phyloP scores from a whole-genome alignment of 176 grass and related monocot genomes.

The Saccharum spontaneum region DNA sequence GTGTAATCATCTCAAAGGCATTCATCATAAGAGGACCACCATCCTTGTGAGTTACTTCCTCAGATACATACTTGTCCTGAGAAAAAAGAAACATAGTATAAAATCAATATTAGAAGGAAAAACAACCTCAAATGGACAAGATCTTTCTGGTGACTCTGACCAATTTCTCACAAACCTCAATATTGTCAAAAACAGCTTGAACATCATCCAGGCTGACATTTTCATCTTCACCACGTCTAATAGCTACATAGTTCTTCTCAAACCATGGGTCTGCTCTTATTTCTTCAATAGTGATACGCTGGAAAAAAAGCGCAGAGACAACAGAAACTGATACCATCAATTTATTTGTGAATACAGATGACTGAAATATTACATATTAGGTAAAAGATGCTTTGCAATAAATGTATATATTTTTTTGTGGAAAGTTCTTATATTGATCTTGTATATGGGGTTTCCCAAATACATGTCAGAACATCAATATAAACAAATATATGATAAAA shows the following conservation, averaged over 20 bases:
- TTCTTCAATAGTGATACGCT: constrained; percentile 76
- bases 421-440: constrained; percentile 6
- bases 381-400: constrained; percentile 7
- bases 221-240: constrained; percentile 60
- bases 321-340: constrained; percentile 11
- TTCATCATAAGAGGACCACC: constrained; percentile 92
- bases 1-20: constrained; percentile 99
- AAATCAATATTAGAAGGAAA: constrained; percentile 22
- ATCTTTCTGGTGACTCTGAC: not conserved
- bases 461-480: constrained; percentile 3
- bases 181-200: constrained; percentile 87
- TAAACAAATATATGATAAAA: constrained; percentile 1
- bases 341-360: constrained; percentile 21
- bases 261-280: constrained; percentile 87
- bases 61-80: constrained; percentile 87
- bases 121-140: constrained; percentile 16
- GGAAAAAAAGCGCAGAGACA: constrained; percentile 12
- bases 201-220: constrained; percentile 88
- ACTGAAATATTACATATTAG: constrained; percentile 7
- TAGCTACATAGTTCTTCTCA: constrained; percentile 64
- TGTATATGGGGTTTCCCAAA: not conserved
- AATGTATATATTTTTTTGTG: not conserved
- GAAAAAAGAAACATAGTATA: constrained; percentile 31
- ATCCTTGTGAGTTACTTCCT: constrained; percentile 60
- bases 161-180: constrained; percentile 63